Evolutionary conservation across 371 early-diverging fungal species (phyloP), one percentile per base, ranked within the genome.

Genomic region (Mortierella sp.): DNA sequence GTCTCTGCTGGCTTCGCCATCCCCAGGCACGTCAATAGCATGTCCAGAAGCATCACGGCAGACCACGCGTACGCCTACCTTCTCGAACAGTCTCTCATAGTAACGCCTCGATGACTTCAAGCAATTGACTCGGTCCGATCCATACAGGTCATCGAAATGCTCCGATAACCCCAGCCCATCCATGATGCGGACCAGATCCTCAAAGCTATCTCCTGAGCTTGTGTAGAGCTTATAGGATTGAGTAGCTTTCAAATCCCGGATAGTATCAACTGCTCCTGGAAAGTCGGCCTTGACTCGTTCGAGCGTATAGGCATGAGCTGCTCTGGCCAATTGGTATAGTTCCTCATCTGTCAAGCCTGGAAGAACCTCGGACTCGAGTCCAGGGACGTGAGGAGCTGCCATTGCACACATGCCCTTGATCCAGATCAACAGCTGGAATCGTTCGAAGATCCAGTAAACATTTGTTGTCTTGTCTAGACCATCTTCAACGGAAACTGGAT

Each of bases 361-460:
- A n/a, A 57, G 12, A 22, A 49, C 21, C 31, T 48, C 31, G 49
- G 59, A 27, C n/a, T 31, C 44, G 16, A 61, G 58, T 1, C 31
- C 60, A 19, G 66, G 66, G 17, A 61, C 29, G 22, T 54, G 50
- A 16, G 46, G 50, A 12, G 46, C 24, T 1, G 62, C 72, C n/a
- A 43, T 40, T 6, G 22, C 40, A 43, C 60, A 60, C 72, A 72
- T 72, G 45, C 52, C 60, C 25, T 66, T 60, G 28, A 66, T 66
- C 72, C 72, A 72, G 31, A 59, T 48, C 28, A 65, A 19, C 1
- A 72, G 34, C 9, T 66, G 62, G 17, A 66, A n/a, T 41, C 62
- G 44, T 27, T 72, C 72, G 58, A 72, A 72, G 57, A 72, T 60
- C 57, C 39, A 47, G 21, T 54, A 57, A 27, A 72, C 72, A 46